A percentile compares a stretch with the other conserved stretches of the same genome.
phyloP scores from a whole-genome alignment of 208 protist species.

The Naegleria gruberi region DNA sequence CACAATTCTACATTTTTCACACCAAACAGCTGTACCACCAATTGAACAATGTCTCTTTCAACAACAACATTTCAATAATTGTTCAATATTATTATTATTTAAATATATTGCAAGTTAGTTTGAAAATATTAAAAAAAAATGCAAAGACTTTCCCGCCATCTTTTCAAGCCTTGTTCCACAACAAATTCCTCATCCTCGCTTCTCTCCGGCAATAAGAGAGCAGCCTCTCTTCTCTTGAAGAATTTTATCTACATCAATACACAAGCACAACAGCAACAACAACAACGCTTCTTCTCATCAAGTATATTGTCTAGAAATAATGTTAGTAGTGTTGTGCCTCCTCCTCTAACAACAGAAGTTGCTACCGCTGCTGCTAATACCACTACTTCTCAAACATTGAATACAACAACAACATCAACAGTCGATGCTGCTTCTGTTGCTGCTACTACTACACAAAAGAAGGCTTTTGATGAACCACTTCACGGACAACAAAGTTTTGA shows the following conservation, averaged over 20 bases:
- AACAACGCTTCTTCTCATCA: not conserved
- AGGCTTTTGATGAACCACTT: not conserved
- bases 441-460: not conserved
- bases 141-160: not conserved
- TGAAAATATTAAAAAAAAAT: not conserved
- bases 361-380: not conserved
- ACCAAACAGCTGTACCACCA: no score
- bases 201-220: no score
- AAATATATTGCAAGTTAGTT: no score
- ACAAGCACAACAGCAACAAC: not conserved
- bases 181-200: not conserved
- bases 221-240: no score
- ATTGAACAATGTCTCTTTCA: no score
- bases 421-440: no score
- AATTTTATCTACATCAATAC: not conserved
- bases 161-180: not conserved
- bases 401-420: not conserved
- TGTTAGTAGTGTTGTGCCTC: not conserved
- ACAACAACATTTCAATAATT: no score
- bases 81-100: no score
- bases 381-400: not conserved
- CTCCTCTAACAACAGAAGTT: not conserved
- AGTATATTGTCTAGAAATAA: not conserved
- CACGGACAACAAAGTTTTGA: not conserved
- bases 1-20: no score